Evolutionary conservation across 768 basidiomycete species (phyloP).

Genomic region (Termitomyces sp.): DNA sequence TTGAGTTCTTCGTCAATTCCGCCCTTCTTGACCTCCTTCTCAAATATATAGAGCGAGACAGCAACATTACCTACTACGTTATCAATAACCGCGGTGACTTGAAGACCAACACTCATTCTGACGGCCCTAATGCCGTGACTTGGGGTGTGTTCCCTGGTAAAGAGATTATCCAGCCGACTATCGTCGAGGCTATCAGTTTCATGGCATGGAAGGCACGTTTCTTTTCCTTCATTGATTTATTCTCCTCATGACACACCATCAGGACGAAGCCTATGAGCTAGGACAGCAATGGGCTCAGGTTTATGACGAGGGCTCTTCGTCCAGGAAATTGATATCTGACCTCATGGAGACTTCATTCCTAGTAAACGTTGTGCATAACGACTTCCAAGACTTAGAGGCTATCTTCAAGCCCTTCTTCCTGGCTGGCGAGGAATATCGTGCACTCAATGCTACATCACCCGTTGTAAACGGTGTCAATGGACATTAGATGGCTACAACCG

Average conservation of each 20-base stretch:
- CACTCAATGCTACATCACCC: constrained; percentile 30
- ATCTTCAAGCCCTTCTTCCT: constrained; percentile 88
- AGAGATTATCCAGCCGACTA: constrained; percentile 93
- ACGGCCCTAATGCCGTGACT: constrained; percentile 97
- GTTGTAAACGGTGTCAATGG: constrained; percentile 33
- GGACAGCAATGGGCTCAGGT: constrained; percentile 88
- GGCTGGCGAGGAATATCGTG: constrained; percentile 61
- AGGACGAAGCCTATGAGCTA: constrained; percentile 95
- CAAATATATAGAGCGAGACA: constrained; percentile 80
- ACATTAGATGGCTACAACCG: constrained; percentile 22
- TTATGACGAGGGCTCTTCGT: constrained; percentile 74
- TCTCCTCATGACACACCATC: constrained; percentile 6
- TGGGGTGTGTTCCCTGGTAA: constrained; percentile 99
- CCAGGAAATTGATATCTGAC: constrained; percentile 70
- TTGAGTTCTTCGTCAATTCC: constrained; percentile 91
- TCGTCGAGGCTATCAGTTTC: constrained; percentile 96
- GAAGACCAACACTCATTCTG: constrained; percentile 90
- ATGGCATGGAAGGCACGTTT: constrained; percentile 91
- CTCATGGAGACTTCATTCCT: constrained; percentile 82
- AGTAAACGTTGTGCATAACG: constrained; percentile 96
- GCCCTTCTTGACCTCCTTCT: constrained; percentile 69
- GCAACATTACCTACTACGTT: constrained; percentile 92
- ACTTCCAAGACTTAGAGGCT: constrained; percentile 80
- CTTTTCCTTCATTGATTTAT: not conserved
- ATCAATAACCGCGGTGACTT: constrained; percentile 96